phyloP scores from a whole-genome alignment of 1,284 basidiomycete genomes.

The Leccinum brunneo-olivaceum region DNA sequence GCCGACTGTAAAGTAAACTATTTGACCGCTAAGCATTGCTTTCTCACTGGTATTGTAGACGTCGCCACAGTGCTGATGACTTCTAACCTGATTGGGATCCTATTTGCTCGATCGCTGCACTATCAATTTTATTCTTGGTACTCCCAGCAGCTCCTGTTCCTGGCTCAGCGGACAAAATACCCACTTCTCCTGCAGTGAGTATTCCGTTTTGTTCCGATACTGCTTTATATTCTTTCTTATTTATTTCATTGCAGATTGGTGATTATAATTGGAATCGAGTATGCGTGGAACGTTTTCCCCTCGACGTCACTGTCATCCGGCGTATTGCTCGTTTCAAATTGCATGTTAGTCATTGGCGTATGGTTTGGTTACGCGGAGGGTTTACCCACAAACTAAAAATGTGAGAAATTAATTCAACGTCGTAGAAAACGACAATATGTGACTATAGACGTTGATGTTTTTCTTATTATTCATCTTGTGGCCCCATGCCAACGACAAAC shows the following conservation, averaged over 20 bases:
- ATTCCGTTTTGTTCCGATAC: not conserved
- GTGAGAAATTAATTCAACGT: not conserved
- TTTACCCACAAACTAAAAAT: conserved; percentile 11
- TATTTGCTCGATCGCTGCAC: conserved; percentile 93
- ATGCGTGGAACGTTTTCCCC: conserved; percentile 84
- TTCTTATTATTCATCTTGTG: conserved; percentile 17
- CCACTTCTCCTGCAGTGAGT: conserved; percentile 58
- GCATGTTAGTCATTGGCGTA: conserved; percentile 54
- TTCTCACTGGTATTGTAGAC: conserved; percentile 42
- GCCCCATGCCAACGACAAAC: conserved; percentile 68
- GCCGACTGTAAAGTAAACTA: conserved; percentile 49
- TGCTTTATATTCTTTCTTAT: not conserved
- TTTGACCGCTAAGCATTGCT: not conserved
- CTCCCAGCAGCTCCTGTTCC: conserved; percentile 85
- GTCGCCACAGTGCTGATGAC: conserved; percentile 81
- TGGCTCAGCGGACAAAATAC: conserved; percentile 71
- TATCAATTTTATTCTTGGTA: conserved; percentile 99
- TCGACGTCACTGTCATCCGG: conserved; percentile 70
- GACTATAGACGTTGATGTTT: not conserved
- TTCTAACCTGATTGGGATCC: conserved; percentile 86
- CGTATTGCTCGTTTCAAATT: conserved; percentile 54
- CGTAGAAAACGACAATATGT: not conserved
- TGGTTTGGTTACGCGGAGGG: conserved; percentile 51
- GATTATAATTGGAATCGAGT: conserved; percentile 66
- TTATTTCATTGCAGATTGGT: conserved; percentile 41